Evolutionary conservation across 305 asterid genomes (phyloP).

Genomic region (Fraxinus floribunda): DNA sequence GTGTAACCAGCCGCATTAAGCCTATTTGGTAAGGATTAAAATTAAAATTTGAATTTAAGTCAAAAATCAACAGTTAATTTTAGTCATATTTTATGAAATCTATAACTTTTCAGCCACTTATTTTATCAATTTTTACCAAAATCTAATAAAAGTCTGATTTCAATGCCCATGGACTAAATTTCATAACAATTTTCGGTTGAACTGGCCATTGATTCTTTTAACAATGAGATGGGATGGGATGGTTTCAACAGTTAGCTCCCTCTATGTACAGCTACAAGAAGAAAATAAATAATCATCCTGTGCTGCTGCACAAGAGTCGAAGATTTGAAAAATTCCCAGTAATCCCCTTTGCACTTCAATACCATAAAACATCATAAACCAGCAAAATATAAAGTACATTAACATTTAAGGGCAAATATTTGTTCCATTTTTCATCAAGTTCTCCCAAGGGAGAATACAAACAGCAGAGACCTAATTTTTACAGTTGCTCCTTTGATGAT

Average conservation of each 20-base stretch:
- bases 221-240: neutral
- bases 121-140: neutral
- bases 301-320: neutral
- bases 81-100: too few relatives aligned
- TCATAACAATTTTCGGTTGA: neutral
- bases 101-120: neutral
- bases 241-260: neutral
- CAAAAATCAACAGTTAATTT: too few relatives aligned
- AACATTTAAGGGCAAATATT: neutral
- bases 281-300: neutral
- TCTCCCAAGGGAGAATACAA: slow-evolving; percentile 17
- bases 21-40: neutral
- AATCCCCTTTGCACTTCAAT: neutral
- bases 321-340: neutral
- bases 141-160: too few relatives aligned
- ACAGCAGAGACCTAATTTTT: slow-evolving; percentile 36
- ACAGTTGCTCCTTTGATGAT: slow-evolving; percentile 39
- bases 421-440: slow-evolving; percentile 14
- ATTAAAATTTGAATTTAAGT: too few relatives aligned
- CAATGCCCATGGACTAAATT: neutral
- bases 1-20: neutral
- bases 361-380: neutral
- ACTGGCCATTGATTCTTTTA: neutral
- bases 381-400: neutral
- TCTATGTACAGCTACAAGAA: neutral